These are phyloP conservation scores for Moesziomyces sp. DNA, from an alignment of 1,284 basidiomycete species.

Conservation along the genomic window DNA sequence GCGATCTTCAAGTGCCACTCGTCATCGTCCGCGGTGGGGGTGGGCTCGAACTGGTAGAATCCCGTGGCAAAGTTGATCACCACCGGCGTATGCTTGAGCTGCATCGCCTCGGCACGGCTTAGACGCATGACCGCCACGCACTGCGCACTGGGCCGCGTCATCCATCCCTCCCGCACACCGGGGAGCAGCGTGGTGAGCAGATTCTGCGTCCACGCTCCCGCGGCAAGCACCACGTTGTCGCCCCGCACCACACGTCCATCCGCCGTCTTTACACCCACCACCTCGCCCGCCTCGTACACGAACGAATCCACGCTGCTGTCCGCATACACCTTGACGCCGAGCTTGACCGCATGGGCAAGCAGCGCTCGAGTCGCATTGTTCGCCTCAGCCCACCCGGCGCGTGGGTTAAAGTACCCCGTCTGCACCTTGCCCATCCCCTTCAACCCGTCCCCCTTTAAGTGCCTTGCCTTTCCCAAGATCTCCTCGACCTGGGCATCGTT, in stretches of 20 bases:
- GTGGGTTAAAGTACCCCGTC: conserved; percentile 77
- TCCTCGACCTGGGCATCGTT: conserved; percentile 17
- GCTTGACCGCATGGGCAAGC: conserved; percentile 73
- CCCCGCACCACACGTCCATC: conserved; percentile 74
- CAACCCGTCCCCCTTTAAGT: conserved; percentile 19
- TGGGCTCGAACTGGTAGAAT: conserved; percentile 74
- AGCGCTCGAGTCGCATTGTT: conserved; percentile 75
- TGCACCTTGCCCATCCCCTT: conserved; percentile 32
- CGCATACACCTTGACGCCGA: conserved; percentile 75
- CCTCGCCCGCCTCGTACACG: conserved; percentile 68
- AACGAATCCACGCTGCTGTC: conserved; percentile 73
- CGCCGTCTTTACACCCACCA: conserved; percentile 75
- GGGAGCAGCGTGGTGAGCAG: conserved; percentile 70
- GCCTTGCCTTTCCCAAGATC: conserved; percentile 11
- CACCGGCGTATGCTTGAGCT: conserved; percentile 77
- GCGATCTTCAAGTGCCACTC: conserved; percentile 75
- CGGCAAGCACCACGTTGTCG: conserved; percentile 75
- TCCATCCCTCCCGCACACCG: conserved; percentile 27
- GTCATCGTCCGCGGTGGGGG: conserved; percentile 68
- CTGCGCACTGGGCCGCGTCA: conserved; percentile 70
- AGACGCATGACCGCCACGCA: conserved; percentile 80
- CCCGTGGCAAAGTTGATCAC: conserved; percentile 74
- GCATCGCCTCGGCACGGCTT: conserved; percentile 75
- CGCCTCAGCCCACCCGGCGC: conserved; percentile 88
- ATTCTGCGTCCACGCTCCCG: conserved; percentile 85